These are phyloP conservation scores for Suhomyces kunorum DNA, from an alignment of 1,139 yeast genomes.

Conservation along the genomic window DNA sequence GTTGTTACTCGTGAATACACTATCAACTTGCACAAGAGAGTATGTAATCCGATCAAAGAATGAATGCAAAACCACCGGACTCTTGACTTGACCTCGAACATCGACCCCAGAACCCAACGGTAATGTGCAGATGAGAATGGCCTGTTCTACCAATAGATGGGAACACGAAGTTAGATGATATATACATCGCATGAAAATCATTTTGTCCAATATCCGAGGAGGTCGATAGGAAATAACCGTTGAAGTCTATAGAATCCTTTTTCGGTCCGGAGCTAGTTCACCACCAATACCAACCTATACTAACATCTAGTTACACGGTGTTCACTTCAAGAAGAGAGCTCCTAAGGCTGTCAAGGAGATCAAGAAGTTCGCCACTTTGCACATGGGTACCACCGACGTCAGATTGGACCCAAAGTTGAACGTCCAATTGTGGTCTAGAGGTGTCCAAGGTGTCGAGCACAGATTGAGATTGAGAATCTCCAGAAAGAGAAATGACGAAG, in stretches of 20 bases:
- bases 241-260: no score
- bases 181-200: no score
- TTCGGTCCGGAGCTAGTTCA: no score
- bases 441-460: constrained; percentile 98
- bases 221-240: no score
- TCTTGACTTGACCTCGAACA: neutral
- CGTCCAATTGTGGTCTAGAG: constrained; percentile 99
- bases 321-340: constrained; percentile 99
- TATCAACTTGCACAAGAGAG: constrained; percentile 99
- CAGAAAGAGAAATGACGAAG: constrained; percentile 99
- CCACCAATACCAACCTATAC: constrained; percentile 26
- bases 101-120: no score
- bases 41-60: constrained; percentile 47
- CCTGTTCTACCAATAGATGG: no score
- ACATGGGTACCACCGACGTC: constrained; percentile 99
- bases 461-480: constrained; percentile 99
- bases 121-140: no score
- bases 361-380: constrained; percentile 97
- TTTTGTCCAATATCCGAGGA: no score
- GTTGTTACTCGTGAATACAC: constrained; percentile 99
- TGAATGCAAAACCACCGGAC: constrained; percentile 1
- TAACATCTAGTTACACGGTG: constrained; percentile 86
- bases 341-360: constrained; percentile 99
- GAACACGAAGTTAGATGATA: no score
- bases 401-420: constrained; percentile 98